Conservation (phyloP, 2,329 filamentous ascomycete species). For the Nemania abortiva region DNA sequence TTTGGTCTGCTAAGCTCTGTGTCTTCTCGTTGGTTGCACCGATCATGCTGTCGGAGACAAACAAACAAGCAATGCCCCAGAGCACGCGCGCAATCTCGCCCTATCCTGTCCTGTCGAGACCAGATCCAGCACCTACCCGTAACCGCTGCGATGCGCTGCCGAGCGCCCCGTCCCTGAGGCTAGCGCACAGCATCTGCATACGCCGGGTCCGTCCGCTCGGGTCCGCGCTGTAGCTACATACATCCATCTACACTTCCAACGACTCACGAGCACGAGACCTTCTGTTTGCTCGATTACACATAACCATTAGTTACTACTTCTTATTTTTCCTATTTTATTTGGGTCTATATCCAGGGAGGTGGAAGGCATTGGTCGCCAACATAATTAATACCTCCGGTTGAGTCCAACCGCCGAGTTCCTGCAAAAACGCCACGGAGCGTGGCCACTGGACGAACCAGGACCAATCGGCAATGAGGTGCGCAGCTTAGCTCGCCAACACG, state of each 20-base stretch:
- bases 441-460: not conserved
- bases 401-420: constrained; percentile 2
- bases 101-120: constrained; percentile 9
- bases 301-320: not conserved
- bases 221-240: constrained; percentile 23
- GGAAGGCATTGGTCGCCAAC: not conserved
- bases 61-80: constrained; percentile 18
- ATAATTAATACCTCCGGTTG: not conserved
- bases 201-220: constrained; percentile 27
- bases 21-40: constrained; percentile 1
- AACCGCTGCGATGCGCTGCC: constrained; percentile 16
- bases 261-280: not conserved
- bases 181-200: constrained; percentile 33
- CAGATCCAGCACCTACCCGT: not conserved
- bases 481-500: not conserved
- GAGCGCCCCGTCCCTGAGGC: constrained; percentile 25
- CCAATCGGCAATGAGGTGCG: constrained; percentile 15
- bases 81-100: constrained; percentile 22
- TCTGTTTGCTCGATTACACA: not conserved
- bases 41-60: not conserved
- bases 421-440: not conserved
- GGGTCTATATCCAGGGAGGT: not conserved
- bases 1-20: constrained; percentile 13
- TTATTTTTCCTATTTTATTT: not conserved
- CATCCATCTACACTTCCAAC: not conserved